Conservation (phyloP, 441 rosid genomes). For the Dalechampia spathulata region DNA sequence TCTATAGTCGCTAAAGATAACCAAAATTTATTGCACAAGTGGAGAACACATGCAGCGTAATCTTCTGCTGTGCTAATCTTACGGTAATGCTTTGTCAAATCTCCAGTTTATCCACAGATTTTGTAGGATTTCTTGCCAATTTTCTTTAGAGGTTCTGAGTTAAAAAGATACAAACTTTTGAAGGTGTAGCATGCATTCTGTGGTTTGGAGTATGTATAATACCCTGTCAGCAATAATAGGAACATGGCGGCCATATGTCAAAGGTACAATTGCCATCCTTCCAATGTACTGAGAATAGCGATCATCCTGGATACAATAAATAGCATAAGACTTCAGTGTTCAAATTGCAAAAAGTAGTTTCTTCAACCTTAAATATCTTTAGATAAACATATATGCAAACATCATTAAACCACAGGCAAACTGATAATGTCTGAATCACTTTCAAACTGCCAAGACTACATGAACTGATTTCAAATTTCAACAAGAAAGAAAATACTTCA, state of each 20-base stretch:
- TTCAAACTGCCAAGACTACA: background rate
- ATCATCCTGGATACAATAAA: conserved; percentile 57
- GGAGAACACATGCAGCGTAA: background rate
- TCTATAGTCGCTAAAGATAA: background rate
- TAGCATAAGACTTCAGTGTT: conserved; percentile 5
- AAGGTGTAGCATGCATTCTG: background rate
- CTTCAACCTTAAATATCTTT: background rate
- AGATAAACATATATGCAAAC: background rate
- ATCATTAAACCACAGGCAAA: background rate
- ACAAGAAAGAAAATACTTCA: background rate
- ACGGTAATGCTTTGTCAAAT: background rate
- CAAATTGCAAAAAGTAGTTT: background rate
- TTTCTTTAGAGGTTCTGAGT: background rate
- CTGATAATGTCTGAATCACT: background rate
- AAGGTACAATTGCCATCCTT: conserved; percentile 84
- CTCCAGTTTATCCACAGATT: background rate
- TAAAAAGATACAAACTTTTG: background rate
- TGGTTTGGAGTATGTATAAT: background rate
- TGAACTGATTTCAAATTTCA: background rate
- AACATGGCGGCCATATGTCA: conserved; percentile 98
- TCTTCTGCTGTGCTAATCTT: background rate
- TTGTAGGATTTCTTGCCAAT: background rate
- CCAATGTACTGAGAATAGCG: conserved; percentile 86
- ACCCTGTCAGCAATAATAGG: conserved; percentile 91
- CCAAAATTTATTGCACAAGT: background rate